These are phyloP conservation scores for Eutypa lata DNA, from an alignment of 2,329 filamentous ascomycete species.

Conservation along the genomic window DNA sequence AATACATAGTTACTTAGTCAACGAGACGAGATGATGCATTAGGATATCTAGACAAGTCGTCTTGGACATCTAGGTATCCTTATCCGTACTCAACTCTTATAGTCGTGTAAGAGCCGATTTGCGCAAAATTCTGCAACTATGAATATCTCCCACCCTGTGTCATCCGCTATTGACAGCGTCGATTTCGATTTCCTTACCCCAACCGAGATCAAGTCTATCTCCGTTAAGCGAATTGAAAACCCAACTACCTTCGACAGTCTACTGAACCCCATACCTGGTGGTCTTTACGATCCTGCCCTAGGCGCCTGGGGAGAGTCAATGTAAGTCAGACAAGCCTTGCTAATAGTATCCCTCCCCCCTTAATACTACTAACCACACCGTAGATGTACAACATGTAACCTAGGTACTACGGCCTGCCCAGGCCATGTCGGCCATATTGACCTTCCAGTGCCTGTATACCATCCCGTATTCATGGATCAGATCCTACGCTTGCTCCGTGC, in stretches of 20 bases:
- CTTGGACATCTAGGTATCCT: neutral
- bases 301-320: constrained; percentile 84
- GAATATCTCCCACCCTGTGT: constrained; percentile 77
- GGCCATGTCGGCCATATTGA: constrained; percentile 96
- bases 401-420: constrained; percentile 77
- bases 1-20: neutral
- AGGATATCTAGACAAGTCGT: neutral
- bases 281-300: constrained; percentile 87
- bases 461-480: constrained; percentile 96
- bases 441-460: constrained; percentile 88
- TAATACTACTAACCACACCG: constrained; percentile 10
- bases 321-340: constrained; percentile 49
- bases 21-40: neutral
- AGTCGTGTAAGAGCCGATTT: constrained; percentile 1
- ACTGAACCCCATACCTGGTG: constrained; percentile 83
- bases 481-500: constrained; percentile 79
- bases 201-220: constrained; percentile 81
- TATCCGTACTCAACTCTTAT: neutral
- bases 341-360: neutral
- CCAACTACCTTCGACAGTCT: constrained; percentile 91
- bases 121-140: constrained; percentile 36
- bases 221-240: constrained; percentile 91
- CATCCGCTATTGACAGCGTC: constrained; percentile 80
- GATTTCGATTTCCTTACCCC: constrained; percentile 84
- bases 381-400: constrained; percentile 89